A percentile compares a stretch with the other conserved stretches of the same genome.
phyloP scores from a whole-genome alignment of 352 stramenopile species.

The Halophytophthora polymorphica region DNA sequence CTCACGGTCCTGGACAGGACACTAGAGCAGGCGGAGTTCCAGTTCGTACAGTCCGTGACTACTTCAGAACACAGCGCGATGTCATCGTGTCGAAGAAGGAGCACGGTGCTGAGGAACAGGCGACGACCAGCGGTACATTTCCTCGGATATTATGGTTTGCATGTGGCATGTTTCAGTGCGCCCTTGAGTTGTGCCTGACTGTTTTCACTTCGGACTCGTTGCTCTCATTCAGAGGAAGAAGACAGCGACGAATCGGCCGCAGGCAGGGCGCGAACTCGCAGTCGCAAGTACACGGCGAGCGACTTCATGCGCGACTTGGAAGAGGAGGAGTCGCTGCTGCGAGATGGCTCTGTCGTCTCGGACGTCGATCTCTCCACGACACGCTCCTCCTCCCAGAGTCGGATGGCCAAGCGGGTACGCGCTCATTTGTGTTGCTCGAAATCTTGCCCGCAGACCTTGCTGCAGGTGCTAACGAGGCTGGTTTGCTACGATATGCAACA shows the following conservation, averaged over 20 bases:
- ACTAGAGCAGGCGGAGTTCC: neutral
- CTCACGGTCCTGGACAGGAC: neutral
- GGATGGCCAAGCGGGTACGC: conserved; percentile 16
- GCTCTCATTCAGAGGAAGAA: conserved; percentile 25
- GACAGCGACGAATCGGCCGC: conserved; percentile 41
- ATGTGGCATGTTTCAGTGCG: neutral
- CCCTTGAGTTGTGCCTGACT: neutral
- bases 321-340: conserved; percentile 48
- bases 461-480: neutral
- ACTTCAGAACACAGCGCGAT: conserved; percentile 48
- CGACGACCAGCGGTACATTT: conserved; percentile 19
- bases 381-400: conserved; percentile 18
- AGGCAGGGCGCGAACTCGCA: conserved; percentile 33
- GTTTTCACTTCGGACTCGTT: neutral
- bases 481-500: neutral
- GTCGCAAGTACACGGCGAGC: conserved; percentile 68
- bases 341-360: conserved; percentile 21
- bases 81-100: conserved; percentile 25
- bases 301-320: conserved; percentile 83
- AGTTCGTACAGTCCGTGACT: conserved; percentile 52
- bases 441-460: neutral
- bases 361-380: conserved; percentile 13
- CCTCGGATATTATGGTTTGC: neutral
- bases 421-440: conserved; percentile 2
- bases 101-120: conserved; percentile 11